Base-by-base conservation (phyloP, 768 basidiomycete species). In the Hypholoma sublateritium region DNA sequence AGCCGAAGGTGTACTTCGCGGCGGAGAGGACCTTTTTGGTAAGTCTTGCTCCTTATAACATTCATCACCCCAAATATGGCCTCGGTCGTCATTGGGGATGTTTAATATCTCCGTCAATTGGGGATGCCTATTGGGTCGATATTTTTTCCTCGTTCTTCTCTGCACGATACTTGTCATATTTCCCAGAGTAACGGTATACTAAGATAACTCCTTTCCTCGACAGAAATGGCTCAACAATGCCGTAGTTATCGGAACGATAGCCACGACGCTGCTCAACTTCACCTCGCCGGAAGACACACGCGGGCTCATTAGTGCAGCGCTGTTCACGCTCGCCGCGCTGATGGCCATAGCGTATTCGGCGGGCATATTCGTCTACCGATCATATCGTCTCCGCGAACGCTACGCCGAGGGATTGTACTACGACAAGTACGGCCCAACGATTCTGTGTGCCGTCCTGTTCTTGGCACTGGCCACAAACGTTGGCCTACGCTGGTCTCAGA, bases 1-100 rank as follows among this genome's bases (percentile, higher is more conserved):
- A 99, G 71, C 97, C 97, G 25, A 99, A 99, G 74, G 95, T 97
- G 3, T 96, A 95, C 68, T 99, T 98, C 69, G 97, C 97, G 5
- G 87, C 89, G 36, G 95, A 98, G 72, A 81, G 96, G 59, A 98
- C 95, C 13, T 96, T 95, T 80, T 70, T 95, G 73, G 94, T 92
- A 70, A 73, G 93, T 78, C 22, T 56, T 55, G 13, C 39, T 36
- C 47, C 43, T 62, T 54, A 57, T 34, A 37, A 39, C 42, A 25
- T 17, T 46, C 25, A 42, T 54, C 19, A 12, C 43, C 22, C 12
- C n/a, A 22, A 37, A 2, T 14, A 48, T 9, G 25, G 46, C 21
- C 21, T 50, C 17, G 25, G 28, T 52, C 42, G 21, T 21, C 28
- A 21, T 59, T 34, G 9, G 39, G 24, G 24, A 36, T 54, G 32